Evolutionary conservation across 352 stramenopile genomes (phyloP), one percentile per base, ranked within the genome.

Genomic region (Phytophthora podocarpi): DNA sequence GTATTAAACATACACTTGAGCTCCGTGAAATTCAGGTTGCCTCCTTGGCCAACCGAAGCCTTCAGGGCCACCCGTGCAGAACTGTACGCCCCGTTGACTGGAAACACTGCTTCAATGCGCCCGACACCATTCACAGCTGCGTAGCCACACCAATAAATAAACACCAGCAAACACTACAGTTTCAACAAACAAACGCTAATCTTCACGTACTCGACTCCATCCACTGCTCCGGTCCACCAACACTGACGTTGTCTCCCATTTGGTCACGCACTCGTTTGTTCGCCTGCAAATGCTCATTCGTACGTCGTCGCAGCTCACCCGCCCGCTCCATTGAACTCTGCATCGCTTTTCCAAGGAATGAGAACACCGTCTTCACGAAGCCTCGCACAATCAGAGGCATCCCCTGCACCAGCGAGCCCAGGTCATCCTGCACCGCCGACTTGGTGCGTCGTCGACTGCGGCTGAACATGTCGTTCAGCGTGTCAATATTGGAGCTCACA

Each of bases 121-220:
- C 83, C 83, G n/a, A 70, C 56, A 16, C 81, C 81, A 59, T 93
- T 90, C 52, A 90, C 74, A 71, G 65, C 83, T 92, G 37, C 23
- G 31, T 30, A 5, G 10, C n/a, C 30, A 49, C 15, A 36, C 7
- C 12, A 43, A 55, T 2, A 35, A 45, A 41, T 18, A 36, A 45
- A 13, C 13, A 9, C 27, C 15, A 48, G 4, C 11, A 35, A 13
- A 15, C 37, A 26, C 10, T 7, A 31, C 12, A 16, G 16, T 12
- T 34, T 27, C 12, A 55, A 10, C 23, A 7, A 50, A 7, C n/a
- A 28, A 16, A 40, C 11, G 20, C 11, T 35, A 43, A 18, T 20
- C 1, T 21, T 2, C 7, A 82, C 80, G 16, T 73, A 92, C 83
- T 87, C 35, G 79, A 87, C 49, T 93, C 83, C 41, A 84, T 82